Evolutionary conservation across 345 rosid genomes (phyloP), one percentile per base, ranked within the genome.

Genomic region (Gossypioides kirkii): DNA sequence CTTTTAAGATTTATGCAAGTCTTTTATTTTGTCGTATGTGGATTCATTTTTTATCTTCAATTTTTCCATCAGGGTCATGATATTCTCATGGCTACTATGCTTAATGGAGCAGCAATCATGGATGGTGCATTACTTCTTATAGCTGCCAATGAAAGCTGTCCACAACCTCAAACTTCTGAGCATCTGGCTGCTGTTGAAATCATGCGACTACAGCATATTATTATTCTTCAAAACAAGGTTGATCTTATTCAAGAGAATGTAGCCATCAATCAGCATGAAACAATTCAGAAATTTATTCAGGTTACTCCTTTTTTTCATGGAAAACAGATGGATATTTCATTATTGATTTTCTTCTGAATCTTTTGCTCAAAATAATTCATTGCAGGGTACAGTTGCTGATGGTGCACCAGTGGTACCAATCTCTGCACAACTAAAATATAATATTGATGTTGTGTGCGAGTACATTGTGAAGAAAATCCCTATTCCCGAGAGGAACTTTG

Each of bases 131-230:
- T 92, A 49, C 98, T 95, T 78, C 86, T 95, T 16, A 95, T 95
- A 23, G 98, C 98, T 77, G 99, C 99, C 69, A 95, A 95, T 70
- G 98, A 95, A 78, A 91, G 93, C 73, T 95, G 99, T 73, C 99
- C 99, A 1, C 98, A 95, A 64, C 99, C 99, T 58, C 99, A 95
- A 81, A 95, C 99, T 22, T 91, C 99, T 78, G 99, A 95, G 77
- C 99, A 92, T 76, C 90, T 95, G 36, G 61, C 61, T 23, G 61
- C 61, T 56, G 61, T 56, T 56, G 61, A 56, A 56, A 56, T 56
- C 61, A 56, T 56, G 61, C 32, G 61, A 12, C 61, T 56, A 6
- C 61, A 56, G 61, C 61, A 56, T 23, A 56, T 56, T 56, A 56
- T 56, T 10, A 56, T 56, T 23, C 61, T 56, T 56, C 61, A 56